Evolutionary conservation across 768 basidiomycete genomes (phyloP).

Genomic region (Amanita rubescens): DNA sequence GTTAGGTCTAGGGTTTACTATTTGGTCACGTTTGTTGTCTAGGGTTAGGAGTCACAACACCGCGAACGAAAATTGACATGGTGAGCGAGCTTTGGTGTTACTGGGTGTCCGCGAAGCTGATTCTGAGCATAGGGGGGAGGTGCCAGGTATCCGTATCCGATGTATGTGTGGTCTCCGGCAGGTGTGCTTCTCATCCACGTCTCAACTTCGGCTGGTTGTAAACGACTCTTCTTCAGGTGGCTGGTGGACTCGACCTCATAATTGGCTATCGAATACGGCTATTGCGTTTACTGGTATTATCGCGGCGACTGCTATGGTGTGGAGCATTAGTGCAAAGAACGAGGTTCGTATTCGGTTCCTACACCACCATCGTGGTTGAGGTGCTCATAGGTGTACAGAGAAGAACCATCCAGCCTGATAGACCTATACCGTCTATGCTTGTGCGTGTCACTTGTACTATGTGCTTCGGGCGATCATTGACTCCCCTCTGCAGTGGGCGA

Average conservation of each 20-base stretch:
- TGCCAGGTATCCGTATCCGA: conserved; percentile 86
- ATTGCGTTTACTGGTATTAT: conserved; percentile 65
- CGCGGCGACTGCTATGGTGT: conserved; percentile 54
- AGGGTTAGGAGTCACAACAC: background rate
- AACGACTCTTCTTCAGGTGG: conserved; percentile 57
- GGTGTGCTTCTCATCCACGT: conserved; percentile 33
- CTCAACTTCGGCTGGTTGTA: background rate
- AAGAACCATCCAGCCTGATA: conserved; percentile 50
- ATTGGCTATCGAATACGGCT: conserved; percentile 84
- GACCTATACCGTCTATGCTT: conserved; percentile 74
- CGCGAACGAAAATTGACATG: background rate
- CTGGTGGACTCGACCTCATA: conserved; percentile 90
- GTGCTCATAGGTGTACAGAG: conserved; percentile 30
- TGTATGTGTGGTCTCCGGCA: conserved; percentile 91
- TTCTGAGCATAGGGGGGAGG: conserved; percentile 57
- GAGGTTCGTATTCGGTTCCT: conserved; percentile 54
- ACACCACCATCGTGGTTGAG: background rate
- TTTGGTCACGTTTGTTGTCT: background rate
- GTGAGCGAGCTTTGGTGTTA: background rate
- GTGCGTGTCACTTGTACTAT: conserved; percentile 36
- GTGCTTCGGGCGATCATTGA: conserved; percentile 1
- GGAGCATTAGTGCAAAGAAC: conserved; percentile 65
- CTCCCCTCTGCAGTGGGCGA: conserved; percentile 23
- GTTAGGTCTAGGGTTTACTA: background rate
- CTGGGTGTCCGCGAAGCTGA: conserved; percentile 4